Conservation (phyloP, 495 filamentous ascomycete species). For the Podospora didyma region DNA sequence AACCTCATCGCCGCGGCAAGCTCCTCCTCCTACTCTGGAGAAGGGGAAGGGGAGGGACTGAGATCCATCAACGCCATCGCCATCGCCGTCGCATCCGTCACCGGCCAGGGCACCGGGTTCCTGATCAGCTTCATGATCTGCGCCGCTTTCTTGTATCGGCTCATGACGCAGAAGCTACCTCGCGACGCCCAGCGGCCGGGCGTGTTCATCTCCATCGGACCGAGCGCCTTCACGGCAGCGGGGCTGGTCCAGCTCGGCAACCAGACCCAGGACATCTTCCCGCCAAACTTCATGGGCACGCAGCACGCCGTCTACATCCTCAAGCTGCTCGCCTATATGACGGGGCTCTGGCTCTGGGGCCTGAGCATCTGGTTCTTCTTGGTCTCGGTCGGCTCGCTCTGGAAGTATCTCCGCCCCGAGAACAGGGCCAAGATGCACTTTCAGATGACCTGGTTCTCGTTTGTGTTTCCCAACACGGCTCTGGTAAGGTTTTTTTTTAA, state of each 20-base stretch:
- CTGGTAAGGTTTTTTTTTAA: constrained; percentile 32
- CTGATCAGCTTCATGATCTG: constrained; percentile 83
- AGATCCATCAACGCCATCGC: constrained; percentile 47
- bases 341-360: constrained; percentile 79
- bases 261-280: constrained; percentile 33
- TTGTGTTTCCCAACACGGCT: constrained; percentile 83
- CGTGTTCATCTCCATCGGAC: constrained; percentile 81
- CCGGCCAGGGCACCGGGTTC: constrained; percentile 80
- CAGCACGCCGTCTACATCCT: constrained; percentile 35
- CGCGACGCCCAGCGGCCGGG: constrained; percentile 71
- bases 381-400: constrained; percentile 70
- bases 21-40: too few relatives aligned
- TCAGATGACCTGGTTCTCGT: constrained; percentile 86
- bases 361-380: constrained; percentile 85
- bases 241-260: constrained; percentile 53
- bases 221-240: constrained; percentile 72
- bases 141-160: constrained; percentile 77
- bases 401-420: constrained; percentile 57
- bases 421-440: constrained; percentile 58
- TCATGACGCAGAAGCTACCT: constrained; percentile 90
- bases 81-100: constrained; percentile 67
- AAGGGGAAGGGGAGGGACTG: too few relatives aligned
- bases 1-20: constrained; percentile 53
- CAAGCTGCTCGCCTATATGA: constrained; percentile 36
- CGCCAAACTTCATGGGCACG: constrained; percentile 33